A percentile compares a stretch with the other conserved stretches of the same genome.
Evolutionary conservation across 495 filamentous ascomycete genomes (phyloP).

Genomic region (Penicillium alfredii): DNA sequence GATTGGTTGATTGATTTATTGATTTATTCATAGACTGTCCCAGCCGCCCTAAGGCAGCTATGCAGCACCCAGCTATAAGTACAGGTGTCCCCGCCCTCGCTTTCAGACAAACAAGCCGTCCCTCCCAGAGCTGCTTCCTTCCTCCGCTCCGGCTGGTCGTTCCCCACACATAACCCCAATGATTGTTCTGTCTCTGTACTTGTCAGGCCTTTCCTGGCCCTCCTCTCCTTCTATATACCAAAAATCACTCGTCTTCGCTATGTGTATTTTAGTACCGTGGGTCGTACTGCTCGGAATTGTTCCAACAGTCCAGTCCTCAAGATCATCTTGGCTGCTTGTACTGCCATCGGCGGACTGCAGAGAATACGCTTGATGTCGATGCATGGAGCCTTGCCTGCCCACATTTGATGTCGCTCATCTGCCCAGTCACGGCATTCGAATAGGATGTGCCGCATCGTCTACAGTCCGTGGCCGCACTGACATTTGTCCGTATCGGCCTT

Average conservation of each 20-base stretch:
- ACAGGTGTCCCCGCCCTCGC: constrained; percentile 15
- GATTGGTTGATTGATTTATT: constrained; percentile 10
- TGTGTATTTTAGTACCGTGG: constrained; percentile 13
- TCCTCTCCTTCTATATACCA: constrained; percentile 13
- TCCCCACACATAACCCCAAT: constrained; percentile 4
- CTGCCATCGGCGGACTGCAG: constrained; percentile 15
- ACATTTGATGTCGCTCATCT: constrained; percentile 22
- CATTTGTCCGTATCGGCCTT: constrained; percentile 21
- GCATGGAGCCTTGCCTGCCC: constrained; percentile 16
- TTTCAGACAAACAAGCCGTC: constrained; percentile 13
- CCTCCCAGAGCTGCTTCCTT: constrained; percentile 3
- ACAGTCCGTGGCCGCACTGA: constrained; percentile 15
- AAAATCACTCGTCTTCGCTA: constrained; percentile 16
- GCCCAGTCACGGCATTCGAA: constrained; percentile 24
- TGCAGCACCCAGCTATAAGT: constrained; percentile 14
- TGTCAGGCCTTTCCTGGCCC: too few species aligned
- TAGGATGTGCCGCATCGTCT: constrained; percentile 28
- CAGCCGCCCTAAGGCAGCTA: constrained; percentile 13
- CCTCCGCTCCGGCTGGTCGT: constrained; percentile 5
- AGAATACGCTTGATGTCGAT: constrained; percentile 20
- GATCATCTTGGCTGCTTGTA: constrained; percentile 27
- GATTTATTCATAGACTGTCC: constrained; percentile 14
- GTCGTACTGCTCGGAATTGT: constrained; percentile 19
- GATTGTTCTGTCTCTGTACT: constrained; percentile 10
- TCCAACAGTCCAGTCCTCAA: constrained; percentile 20